Conservation (phyloP, 257 asterid species). For the Plantago ovata region DNA sequence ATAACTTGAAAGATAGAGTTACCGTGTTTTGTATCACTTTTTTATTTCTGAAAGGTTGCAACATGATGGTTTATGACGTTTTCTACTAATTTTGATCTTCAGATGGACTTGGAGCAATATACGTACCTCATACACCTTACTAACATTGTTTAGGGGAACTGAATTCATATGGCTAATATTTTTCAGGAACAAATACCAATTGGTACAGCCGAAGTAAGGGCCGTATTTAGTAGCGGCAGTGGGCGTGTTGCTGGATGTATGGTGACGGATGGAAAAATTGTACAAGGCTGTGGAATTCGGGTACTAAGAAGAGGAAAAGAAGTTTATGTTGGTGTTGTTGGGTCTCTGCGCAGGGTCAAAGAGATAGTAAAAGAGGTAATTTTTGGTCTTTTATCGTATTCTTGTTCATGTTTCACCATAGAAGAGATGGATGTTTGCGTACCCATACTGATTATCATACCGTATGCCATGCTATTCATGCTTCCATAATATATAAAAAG, state of each 20-base stretch:
- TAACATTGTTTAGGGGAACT: slow-evolving; percentile 2
- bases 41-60: slow-evolving; percentile 15
- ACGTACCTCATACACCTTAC: background rate
- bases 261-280: slow-evolving; percentile 88
- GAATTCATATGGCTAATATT: slow-evolving; percentile 5
- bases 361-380: slow-evolving; percentile 92
- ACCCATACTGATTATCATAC: background rate
- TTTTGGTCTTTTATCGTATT: slow-evolving; percentile 7
- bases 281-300: slow-evolving; percentile 80
- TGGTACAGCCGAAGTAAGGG: slow-evolving; percentile 90
- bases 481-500: background rate
- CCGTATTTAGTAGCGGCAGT: slow-evolving; percentile 95
- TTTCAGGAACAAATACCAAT: slow-evolving; percentile 81
- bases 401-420: slow-evolving; percentile 2
- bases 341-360: slow-evolving; percentile 82
- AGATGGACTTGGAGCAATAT: background rate
- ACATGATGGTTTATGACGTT: slow-evolving; percentile 7
- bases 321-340: slow-evolving; percentile 70
- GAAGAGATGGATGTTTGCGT: background rate
- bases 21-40: background rate
- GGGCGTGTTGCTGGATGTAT: slow-evolving; percentile 98
- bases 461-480: background rate
- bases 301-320: slow-evolving; percentile 71
- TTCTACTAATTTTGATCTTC: slow-evolving; percentile 1
- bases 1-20: background rate